phyloP scores from a whole-genome alignment of 164 flowering plant species.

The Macadamia tetraphylla region DNA sequence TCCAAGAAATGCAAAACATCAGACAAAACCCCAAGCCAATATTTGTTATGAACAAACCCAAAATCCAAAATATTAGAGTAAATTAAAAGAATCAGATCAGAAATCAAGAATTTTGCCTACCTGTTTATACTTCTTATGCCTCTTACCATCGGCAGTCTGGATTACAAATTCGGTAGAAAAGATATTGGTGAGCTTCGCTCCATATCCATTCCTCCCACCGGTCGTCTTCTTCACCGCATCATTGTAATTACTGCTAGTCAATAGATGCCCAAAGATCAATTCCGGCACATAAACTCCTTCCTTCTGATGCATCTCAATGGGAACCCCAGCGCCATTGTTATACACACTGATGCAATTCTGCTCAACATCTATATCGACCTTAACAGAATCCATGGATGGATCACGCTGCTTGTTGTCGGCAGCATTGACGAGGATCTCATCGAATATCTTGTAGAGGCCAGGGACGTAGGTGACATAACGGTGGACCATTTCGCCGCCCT shows the following conservation, averaged over 20 bases:
- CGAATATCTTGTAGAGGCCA: slow-evolving; percentile 95
- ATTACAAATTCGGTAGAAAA: slow-evolving; percentile 87
- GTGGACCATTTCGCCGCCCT: slow-evolving; percentile 49
- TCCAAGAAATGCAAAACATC: neutral
- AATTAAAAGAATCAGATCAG: no score
- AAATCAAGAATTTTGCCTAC: slow-evolving; percentile 22
- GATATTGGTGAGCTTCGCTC: slow-evolving; percentile 91
- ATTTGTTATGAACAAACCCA: neutral
- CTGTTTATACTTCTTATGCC: slow-evolving; percentile 89
- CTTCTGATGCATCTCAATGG: slow-evolving; percentile 90
- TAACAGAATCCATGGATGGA: slow-evolving; percentile 64
- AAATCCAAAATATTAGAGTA: no score
- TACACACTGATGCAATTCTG: slow-evolving; percentile 60
- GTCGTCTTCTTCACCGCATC: slow-evolving; percentile 82
- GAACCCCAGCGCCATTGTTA: slow-evolving; percentile 88
- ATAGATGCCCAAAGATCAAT: slow-evolving; percentile 84
- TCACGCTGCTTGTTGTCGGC: slow-evolving; percentile 98
- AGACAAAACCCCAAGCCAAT: slow-evolving; percentile 10
- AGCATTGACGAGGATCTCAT: slow-evolving; percentile 90
- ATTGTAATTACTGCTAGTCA: slow-evolving; percentile 92
- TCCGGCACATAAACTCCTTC: slow-evolving; percentile 94
- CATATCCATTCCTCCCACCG: slow-evolving; percentile 96
- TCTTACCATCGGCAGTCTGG: slow-evolving; percentile 88
- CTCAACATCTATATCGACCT: slow-evolving; percentile 66
- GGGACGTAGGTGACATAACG: slow-evolving; percentile 70